Evolutionary conservation across 495 filamentous ascomycete genomes (phyloP).

Genomic region (Penicillium manginii): DNA sequence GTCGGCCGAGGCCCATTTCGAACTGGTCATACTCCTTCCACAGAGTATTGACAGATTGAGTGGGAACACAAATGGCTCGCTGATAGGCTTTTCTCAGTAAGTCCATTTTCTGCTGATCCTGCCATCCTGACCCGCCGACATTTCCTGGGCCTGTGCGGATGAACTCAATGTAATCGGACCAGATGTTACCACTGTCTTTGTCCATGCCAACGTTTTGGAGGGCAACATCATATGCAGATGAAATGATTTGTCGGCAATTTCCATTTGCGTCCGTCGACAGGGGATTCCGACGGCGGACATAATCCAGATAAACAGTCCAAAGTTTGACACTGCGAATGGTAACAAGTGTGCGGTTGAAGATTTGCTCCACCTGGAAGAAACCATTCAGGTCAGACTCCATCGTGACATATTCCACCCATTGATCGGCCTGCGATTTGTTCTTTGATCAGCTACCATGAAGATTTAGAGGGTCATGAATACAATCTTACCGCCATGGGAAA

Average conservation of each 20-base stretch:
- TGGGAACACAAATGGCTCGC: slow-evolving; percentile 82
- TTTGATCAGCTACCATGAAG: slow-evolving; percentile 4
- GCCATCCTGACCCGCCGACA: slow-evolving; percentile 84
- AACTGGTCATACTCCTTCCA: slow-evolving; percentile 99
- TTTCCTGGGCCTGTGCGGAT: slow-evolving; percentile 82
- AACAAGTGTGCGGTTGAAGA: slow-evolving; percentile 77
- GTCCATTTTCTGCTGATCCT: slow-evolving; percentile 98
- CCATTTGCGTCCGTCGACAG: slow-evolving; percentile 78
- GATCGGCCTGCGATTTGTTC: slow-evolving; percentile 66
- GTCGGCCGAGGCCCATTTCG: slow-evolving; percentile 89
- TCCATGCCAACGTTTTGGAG: slow-evolving; percentile 89
- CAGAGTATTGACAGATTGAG: slow-evolving; percentile 72
- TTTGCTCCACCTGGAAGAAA: slow-evolving; percentile 72
- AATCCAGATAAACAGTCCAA: slow-evolving; percentile 93
- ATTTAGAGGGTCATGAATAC: slow-evolving; percentile 12
- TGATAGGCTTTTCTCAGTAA: slow-evolving; percentile 87
- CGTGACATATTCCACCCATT: slow-evolving; percentile 82
- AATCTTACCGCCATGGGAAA: slow-evolving; percentile 88
- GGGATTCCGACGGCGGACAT: slow-evolving; percentile 88
- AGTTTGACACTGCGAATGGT: slow-evolving; percentile 77
- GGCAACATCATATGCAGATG: slow-evolving; percentile 86
- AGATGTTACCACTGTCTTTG: slow-evolving; percentile 86
- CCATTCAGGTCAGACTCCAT: slow-evolving; percentile 88
- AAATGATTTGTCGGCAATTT: slow-evolving; percentile 72
- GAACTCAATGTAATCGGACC: slow-evolving; percentile 92